These are phyloP conservation scores for Cokeromyces recurvatus DNA, from an alignment of 371 early-diverging fungal species.

Conservation along the genomic window DNA sequence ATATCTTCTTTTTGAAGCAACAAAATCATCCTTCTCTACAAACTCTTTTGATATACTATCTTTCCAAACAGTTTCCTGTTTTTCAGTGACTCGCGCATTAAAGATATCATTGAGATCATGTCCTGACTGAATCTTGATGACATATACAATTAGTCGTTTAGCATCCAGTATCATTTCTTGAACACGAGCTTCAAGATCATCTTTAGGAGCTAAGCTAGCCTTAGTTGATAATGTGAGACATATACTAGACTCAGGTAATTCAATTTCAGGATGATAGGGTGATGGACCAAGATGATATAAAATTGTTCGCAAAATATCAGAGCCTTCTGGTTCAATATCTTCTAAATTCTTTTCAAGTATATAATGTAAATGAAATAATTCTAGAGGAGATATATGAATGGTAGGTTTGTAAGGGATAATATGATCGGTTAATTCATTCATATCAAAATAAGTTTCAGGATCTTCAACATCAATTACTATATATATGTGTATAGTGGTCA, in stretches of 20 bases:
- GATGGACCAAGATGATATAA: conserved; percentile 81
- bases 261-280: conserved; percentile 51
- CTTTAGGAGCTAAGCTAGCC: conserved; percentile 55
- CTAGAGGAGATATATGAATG: conserved; percentile 85
- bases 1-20: conserved; percentile 24
- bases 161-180: conserved; percentile 82
- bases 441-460: conserved; percentile 86
- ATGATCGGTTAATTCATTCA: conserved; percentile 87
- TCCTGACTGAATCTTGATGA: conserved; percentile 84
- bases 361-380: conserved; percentile 85
- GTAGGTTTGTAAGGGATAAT: conserved; percentile 79
- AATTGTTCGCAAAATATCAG: conserved; percentile 77
- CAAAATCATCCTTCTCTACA: conserved; percentile 11
- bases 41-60: conserved; percentile 51
- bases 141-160: conserved; percentile 79
- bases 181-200: conserved; percentile 60
- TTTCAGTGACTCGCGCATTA: conserved; percentile 60
- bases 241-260: conserved; percentile 61
- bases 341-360: conserved; percentile 75
- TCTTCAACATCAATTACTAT: conserved; percentile 77
- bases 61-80: conserved; percentile 71
- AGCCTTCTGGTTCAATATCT: conserved; percentile 47
- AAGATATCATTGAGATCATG: conserved; percentile 78
- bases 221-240: conserved; percentile 67
- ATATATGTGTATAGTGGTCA: background rate